These are phyloP conservation scores for Ustulina deusta DNA, from an alignment of 2,329 filamentous ascomycete genomes.

Conservation along the genomic window DNA sequence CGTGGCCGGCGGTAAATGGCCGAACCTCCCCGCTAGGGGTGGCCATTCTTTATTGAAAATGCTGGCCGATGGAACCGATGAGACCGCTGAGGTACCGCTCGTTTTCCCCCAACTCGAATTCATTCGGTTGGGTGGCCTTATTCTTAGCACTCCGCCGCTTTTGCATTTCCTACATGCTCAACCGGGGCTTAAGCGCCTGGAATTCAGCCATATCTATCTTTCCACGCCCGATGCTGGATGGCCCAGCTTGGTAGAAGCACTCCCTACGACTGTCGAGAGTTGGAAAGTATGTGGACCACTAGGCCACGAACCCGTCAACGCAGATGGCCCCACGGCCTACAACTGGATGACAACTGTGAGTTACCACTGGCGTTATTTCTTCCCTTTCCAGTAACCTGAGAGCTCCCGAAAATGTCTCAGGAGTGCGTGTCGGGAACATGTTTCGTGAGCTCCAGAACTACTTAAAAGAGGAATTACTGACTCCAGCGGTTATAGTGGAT, in stretches of 20 bases:
- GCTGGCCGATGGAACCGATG: conserved; percentile 22
- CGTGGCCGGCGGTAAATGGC: conserved; percentile 31
- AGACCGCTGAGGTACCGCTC: conserved; percentile 22
- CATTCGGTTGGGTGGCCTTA: conserved; percentile 20
- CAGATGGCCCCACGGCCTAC: conserved; percentile 27
- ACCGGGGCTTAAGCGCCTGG: conserved; percentile 29
- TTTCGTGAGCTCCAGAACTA: too few relatives aligned
- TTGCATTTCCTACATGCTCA: conserved; percentile 33
- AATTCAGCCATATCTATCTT: conserved; percentile 38
- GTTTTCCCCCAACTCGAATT: conserved; percentile 30
- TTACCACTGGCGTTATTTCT: too few relatives aligned
- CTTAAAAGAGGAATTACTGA: too few relatives aligned
- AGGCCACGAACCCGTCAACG: conserved; percentile 29
- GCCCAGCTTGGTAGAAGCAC: conserved; percentile 23
- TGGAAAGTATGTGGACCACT: conserved; percentile 24
- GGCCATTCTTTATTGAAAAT: conserved; percentile 37
- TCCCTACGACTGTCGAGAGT: conserved; percentile 23
- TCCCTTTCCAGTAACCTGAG: too few relatives aligned
- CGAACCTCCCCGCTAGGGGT: conserved; percentile 14
- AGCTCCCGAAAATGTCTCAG: too few relatives aligned
- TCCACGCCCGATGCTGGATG: conserved; percentile 30
- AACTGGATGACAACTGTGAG: conserved; percentile 34
- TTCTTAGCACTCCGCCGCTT: conserved; percentile 33
- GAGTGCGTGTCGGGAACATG: too few relatives aligned
- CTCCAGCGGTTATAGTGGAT: too few relatives aligned